Base-by-base conservation (phyloP, 2,329 filamentous ascomycete species). In the Fusarium sarcochroum region DNA sequence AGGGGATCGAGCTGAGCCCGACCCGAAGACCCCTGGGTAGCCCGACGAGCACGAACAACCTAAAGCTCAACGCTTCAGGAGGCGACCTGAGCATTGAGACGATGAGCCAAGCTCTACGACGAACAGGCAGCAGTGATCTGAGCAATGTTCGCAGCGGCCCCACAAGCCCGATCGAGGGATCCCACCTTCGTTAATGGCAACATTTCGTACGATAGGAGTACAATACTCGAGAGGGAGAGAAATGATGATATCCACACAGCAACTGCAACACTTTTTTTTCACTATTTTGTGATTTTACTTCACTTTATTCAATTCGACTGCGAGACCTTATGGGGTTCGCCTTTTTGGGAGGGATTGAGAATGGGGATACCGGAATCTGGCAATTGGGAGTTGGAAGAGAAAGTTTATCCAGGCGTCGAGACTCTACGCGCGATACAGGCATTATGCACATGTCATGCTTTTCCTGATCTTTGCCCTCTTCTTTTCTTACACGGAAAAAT, bases 1-100 rank as follows among this genome's bases (percentile, higher is more conserved):
- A 91, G 80, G 91, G 90, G 14, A 74, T 91, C n/a, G 93, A 94
- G 63, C 81, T 91, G 78, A 91, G 90, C 50, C 90, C 92, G 2
- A 79, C 81, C 74, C 79, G 87, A 74, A 84, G 85, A 80, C 78
- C 88, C 4, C 37, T 93, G 18, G 88, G 85, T 34, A 93, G 91
- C 76, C 91, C 91, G 18, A 84, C 84, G 25, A 85, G 86, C 44
- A 85, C 84, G 56, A 85, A 80, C 23, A 81, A 83, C 58, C 81
- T 87, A 52, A 72, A 70, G 23, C 60, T 68, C 53, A 80, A 87
- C 15, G 61, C 72, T 40, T 63, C 74, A 34, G 78, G 84, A 48
- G 82, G 83, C 63, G 94, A 97, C 66, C 82, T 98, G 62, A 93
- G 92, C 61, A 92, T 98, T 69, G 94, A 98, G 83, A 98, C 94